These are phyloP conservation scores for Brassica incana DNA, from an alignment of 345 rosid genomes.

Conservation along the genomic window DNA sequence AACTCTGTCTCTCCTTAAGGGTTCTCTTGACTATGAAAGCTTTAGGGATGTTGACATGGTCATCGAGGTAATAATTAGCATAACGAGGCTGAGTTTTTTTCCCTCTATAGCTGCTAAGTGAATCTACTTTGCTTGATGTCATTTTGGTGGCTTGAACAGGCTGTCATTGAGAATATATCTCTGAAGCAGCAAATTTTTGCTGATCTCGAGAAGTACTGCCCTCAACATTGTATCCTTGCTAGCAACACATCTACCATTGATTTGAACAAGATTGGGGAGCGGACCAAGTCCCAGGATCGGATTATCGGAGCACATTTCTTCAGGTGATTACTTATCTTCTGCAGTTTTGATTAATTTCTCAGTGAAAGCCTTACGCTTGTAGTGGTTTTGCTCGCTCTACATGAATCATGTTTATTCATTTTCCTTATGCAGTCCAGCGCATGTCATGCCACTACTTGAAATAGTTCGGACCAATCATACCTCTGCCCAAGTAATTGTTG, in stretches of 20 bases:
- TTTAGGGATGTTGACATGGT: slow-evolving; percentile 93
- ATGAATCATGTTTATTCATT: slow-evolving; percentile 27
- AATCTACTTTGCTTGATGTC: slow-evolving; percentile 15
- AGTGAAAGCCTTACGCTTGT: slow-evolving; percentile 3
- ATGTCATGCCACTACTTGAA: slow-evolving; percentile 95
- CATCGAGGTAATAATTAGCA: slow-evolving; percentile 65
- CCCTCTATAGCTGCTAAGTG: slow-evolving; percentile 17
- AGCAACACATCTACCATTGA: slow-evolving; percentile 97
- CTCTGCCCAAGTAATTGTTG: slow-evolving; percentile 84
- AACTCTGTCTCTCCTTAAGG: slow-evolving; percentile 72
- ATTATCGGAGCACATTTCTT: slow-evolving; percentile 98
- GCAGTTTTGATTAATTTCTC: background rate
- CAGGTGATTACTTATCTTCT: slow-evolving; percentile 52
- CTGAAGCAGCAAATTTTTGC: slow-evolving; percentile 94
- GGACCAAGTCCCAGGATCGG: slow-evolving; percentile 74
- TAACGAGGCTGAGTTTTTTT: slow-evolving; percentile 18
- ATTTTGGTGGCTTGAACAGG: slow-evolving; percentile 61
- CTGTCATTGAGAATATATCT: slow-evolving; percentile 83
- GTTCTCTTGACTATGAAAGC: slow-evolving; percentile 79
- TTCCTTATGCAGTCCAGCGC: slow-evolving; percentile 78
- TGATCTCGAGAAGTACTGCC: slow-evolving; percentile 91
- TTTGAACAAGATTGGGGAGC: slow-evolving; percentile 80
- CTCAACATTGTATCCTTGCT: slow-evolving; percentile 84
- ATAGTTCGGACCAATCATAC: slow-evolving; percentile 85
- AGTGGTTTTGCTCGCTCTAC: slow-evolving; percentile 7